These are phyloP conservation scores for Leccinum fuscescens DNA, from an alignment of 1,284 basidiomycete species.

Conservation along the genomic window DNA sequence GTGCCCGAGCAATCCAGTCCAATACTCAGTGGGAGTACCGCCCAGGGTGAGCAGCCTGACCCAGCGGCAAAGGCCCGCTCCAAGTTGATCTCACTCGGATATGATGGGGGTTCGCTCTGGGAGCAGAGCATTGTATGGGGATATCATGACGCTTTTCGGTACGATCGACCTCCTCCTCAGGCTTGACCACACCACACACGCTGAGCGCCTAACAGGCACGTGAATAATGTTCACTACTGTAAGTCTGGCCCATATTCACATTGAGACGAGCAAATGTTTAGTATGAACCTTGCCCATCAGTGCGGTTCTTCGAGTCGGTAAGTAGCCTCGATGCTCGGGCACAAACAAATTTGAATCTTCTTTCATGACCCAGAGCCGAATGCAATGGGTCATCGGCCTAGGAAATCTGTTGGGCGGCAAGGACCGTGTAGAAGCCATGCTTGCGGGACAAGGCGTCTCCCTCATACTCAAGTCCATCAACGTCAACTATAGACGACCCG, in stretches of 20 bases:
- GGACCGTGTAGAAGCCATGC: constrained; percentile 50
- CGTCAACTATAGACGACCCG: constrained; percentile 63
- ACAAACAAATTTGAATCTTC: neutral
- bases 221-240: constrained; percentile 76
- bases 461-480: constrained; percentile 71
- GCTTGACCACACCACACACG: neutral
- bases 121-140: constrained; percentile 74
- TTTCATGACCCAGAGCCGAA: constrained; percentile 47
- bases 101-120: constrained; percentile 63
- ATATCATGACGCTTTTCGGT: constrained; percentile 75
- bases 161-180: constrained; percentile 23
- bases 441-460: constrained; percentile 60
- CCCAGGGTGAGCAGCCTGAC: constrained; percentile 4
- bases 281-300: constrained; percentile 30
- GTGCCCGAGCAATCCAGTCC: neutral
- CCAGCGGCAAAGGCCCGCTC: constrained; percentile 40
- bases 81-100: constrained; percentile 49
- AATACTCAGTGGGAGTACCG: neutral
- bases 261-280: neutral
- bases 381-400: constrained; percentile 59
- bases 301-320: constrained; percentile 68
- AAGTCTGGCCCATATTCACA: constrained; percentile 8
- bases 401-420: constrained; percentile 60
- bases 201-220: constrained; percentile 49
- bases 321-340: neutral